Conservation (phyloP, 2,329 filamentous ascomycete species). For the Cladosporium phlei region DNA sequence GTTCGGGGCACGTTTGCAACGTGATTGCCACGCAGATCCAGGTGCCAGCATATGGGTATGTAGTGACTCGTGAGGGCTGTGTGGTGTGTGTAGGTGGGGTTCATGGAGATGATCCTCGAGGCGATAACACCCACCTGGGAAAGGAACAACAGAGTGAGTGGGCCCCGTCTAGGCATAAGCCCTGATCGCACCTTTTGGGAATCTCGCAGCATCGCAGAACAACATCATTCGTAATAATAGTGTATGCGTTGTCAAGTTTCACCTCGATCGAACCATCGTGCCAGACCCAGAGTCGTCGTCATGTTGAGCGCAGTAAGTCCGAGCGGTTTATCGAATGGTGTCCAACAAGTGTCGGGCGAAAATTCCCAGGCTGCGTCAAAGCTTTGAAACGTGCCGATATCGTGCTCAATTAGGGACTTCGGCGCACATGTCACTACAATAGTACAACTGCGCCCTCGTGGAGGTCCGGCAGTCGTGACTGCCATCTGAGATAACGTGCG, state of each 20-base stretch:
- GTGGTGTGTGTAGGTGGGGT: slow-evolving; percentile 2
- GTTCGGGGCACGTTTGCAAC: not conserved
- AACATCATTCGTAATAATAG: slow-evolving; percentile 2
- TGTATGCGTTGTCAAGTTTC: slow-evolving; percentile 7
- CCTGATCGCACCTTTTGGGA: slow-evolving; percentile 1
- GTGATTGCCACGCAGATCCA: not conserved
- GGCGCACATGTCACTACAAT: too few relatives aligned
- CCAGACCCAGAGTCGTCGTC: not conserved
- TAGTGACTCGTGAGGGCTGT: not conserved
- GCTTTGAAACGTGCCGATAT: slow-evolving; percentile 13
- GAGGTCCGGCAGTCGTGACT: not conserved
- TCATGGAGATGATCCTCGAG: not conserved
- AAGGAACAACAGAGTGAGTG: slow-evolving; percentile 12
- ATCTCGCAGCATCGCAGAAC: not conserved
- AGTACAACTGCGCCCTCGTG: too few relatives aligned
- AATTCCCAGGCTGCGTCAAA: not conserved
- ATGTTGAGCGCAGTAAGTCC: slow-evolving; percentile 3
- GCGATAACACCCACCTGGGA: too few relatives aligned
- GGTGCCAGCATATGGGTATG: not conserved
- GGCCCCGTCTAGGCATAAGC: not conserved
- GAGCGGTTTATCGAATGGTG: not conserved
- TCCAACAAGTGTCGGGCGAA: not conserved
- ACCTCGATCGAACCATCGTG: not conserved
- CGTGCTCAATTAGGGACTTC: too few relatives aligned
- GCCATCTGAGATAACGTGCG: not conserved